A percentile compares a stretch with the other conserved stretches of the same genome.
Evolutionary conservation across 2,329 filamentous ascomycete genomes (phyloP).

Genomic region (Drechslerella coelobrocha): DNA sequence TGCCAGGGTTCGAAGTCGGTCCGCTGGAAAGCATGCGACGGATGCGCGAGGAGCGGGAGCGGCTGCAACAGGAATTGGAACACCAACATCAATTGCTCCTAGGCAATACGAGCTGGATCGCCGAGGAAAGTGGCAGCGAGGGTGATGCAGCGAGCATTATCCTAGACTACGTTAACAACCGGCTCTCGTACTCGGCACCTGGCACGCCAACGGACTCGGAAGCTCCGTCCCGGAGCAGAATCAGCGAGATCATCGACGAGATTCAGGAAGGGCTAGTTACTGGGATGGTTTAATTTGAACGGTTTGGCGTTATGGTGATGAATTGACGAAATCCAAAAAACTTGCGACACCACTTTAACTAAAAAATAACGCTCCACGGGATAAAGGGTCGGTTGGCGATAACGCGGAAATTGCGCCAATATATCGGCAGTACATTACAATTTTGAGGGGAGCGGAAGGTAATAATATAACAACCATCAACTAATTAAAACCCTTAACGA

Average conservation of each 20-base stretch:
- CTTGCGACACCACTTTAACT: too few relatives aligned
- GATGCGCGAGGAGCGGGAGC: constrained; percentile 38
- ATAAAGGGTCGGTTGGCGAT: neutral
- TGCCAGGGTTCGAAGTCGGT: constrained; percentile 44
- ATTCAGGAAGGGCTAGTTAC: constrained; percentile 21
- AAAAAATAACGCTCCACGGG: neutral
- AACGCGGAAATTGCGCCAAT: constrained; percentile 4
- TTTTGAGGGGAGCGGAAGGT: neutral
- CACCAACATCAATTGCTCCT: constrained; percentile 12
- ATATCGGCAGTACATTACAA: neutral
- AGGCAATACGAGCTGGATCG: constrained; percentile 24
- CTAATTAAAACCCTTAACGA: neutral
- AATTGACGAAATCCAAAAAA: neutral
- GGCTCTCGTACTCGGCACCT: constrained; percentile 21
- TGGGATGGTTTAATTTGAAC: constrained; percentile 2
- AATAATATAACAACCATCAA: neutral
- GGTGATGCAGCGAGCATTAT: neutral
- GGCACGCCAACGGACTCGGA: constrained; percentile 31
- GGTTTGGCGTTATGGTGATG: constrained; percentile 2
- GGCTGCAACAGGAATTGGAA: constrained; percentile 17
- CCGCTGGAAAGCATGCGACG: constrained; percentile 43
- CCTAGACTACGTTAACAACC: constrained; percentile 8
- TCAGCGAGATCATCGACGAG: constrained; percentile 38
- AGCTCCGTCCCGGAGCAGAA: constrained; percentile 28
- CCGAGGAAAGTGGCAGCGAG: constrained; percentile 26